These are phyloP conservation scores for Magnolia sinica DNA, from an alignment of 164 flowering plant genomes.

Conservation along the genomic window DNA sequence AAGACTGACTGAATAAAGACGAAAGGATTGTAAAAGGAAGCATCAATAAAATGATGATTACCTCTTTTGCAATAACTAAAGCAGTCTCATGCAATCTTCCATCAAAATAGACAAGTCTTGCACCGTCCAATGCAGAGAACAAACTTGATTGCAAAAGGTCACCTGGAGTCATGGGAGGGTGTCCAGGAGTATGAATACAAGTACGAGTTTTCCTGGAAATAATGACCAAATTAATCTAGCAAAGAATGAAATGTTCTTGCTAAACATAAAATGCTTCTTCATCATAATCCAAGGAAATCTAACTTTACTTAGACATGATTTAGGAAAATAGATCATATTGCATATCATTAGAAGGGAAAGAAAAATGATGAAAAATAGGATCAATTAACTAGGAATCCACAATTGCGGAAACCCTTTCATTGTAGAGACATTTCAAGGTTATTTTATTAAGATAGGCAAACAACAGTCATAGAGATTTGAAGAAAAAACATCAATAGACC, in stretches of 20 bases:
- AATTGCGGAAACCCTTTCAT: not conserved
- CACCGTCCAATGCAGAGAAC: conserved; percentile 59
- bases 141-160: conserved; percentile 57
- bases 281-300: too few species aligned
- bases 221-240: not conserved
- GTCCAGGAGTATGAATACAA: conserved; percentile 82
- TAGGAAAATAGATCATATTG: too few species aligned
- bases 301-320: too few species aligned
- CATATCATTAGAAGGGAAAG: not conserved
- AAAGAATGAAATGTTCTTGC: conserved; percentile 4
- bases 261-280: too few species aligned
- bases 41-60: conserved; percentile 13
- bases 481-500: too few species aligned
- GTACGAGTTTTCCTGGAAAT: conserved; percentile 85
- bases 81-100: conserved; percentile 77
- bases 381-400: not conserved
- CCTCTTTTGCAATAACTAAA: conserved; percentile 69
- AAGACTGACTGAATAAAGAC: not conserved
- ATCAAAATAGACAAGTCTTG: conserved; percentile 63
- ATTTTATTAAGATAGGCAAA: too few species aligned
- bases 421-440: not conserved
- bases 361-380: not conserved
- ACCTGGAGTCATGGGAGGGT: conserved; percentile 73
- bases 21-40: not conserved
- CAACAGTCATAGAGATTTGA: too few species aligned